Evolutionary conservation across 495 filamentous ascomycete genomes (phyloP).

Genomic region (Penicillium egyptiacum): DNA sequence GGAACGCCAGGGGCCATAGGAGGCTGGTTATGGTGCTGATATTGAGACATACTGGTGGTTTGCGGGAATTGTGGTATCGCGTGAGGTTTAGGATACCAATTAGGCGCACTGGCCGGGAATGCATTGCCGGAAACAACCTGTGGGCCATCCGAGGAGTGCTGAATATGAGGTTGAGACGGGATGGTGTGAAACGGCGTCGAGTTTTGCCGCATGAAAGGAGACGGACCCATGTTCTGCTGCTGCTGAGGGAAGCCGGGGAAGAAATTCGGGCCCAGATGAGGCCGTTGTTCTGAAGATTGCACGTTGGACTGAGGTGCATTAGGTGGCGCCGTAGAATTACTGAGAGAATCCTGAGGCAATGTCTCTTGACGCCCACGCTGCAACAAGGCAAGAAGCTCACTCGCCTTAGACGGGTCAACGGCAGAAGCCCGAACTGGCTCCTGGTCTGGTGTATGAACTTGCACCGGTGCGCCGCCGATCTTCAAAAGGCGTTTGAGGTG

Average conservation of each 20-base stretch:
- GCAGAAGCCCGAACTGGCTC: conserved; percentile 15
- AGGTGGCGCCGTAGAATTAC: conserved; percentile 43
- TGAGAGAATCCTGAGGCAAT: conserved; percentile 33
- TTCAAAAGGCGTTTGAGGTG: conserved; percentile 66
- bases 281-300: conserved; percentile 41
- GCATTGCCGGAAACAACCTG: conserved; percentile 13
- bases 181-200: conserved; percentile 25
- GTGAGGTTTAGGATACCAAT: conserved; percentile 18
- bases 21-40: conserved; percentile 13
- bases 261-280: conserved; percentile 42
- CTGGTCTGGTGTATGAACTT: conserved; percentile 11
- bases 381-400: conserved; percentile 60
- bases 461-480: conserved; percentile 46
- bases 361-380: conserved; percentile 45
- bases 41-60: conserved; percentile 11
- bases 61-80: conserved; percentile 20
- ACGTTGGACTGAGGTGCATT: conserved; percentile 19
- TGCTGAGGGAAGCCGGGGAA: conserved; percentile 42
- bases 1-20: conserved; percentile 12
- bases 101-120: conserved; percentile 15
- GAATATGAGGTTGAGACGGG: conserved; percentile 12
- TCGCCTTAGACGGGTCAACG: conserved; percentile 41
- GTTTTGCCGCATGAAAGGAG: conserved; percentile 25
- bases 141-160: conserved; percentile 7
- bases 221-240: conserved; percentile 25